phyloP scores from a whole-genome alignment of 345 rosid species.

The Gossypium raimondii region DNA sequence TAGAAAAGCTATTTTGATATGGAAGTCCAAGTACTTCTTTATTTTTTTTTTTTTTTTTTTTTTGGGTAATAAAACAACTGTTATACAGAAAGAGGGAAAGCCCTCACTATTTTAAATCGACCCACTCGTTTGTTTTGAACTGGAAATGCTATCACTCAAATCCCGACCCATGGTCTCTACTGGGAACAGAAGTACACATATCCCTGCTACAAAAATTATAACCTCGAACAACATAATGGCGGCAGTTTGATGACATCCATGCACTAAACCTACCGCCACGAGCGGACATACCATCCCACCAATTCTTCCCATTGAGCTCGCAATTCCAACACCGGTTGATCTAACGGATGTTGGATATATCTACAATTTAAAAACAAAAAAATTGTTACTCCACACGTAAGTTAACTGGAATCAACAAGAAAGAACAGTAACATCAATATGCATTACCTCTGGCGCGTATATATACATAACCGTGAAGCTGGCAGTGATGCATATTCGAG shows the following conservation, averaged over 20 bases:
- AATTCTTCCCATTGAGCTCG: slow-evolving; percentile 79
- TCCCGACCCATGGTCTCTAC: slow-evolving; percentile 79
- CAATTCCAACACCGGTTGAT: slow-evolving; percentile 84
- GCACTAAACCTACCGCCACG: slow-evolving; percentile 79
- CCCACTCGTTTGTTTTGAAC: slow-evolving; percentile 17
- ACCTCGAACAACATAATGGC: slow-evolving; percentile 63
- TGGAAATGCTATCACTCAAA: slow-evolving; percentile 46
- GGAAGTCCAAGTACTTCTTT: not conserved
- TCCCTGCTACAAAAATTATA: slow-evolving; percentile 54
- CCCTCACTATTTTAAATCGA: not conserved
- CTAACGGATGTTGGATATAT: slow-evolving; percentile 86
- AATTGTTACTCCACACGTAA: not conserved
- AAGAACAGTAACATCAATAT: no score
- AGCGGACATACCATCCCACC: slow-evolving; percentile 91
- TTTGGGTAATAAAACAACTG: not conserved
- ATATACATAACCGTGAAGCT: slow-evolving; percentile 71
- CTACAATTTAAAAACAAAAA: slow-evolving; percentile 27
- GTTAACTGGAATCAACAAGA: no score
- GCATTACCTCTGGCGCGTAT: slow-evolving; percentile 84
- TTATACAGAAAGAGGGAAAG: not conserved
- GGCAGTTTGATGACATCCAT: slow-evolving; percentile 75
- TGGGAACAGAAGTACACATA: slow-evolving; percentile 70
- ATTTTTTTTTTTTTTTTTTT: not conserved
- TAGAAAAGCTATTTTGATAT: not conserved
- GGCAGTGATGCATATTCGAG: slow-evolving; percentile 82